A percentile compares a stretch with the other conserved stretches of the same genome.
phyloP scores from a whole-genome alignment of 352 stramenopile genomes.

The Phytophthora cryptogea region DNA sequence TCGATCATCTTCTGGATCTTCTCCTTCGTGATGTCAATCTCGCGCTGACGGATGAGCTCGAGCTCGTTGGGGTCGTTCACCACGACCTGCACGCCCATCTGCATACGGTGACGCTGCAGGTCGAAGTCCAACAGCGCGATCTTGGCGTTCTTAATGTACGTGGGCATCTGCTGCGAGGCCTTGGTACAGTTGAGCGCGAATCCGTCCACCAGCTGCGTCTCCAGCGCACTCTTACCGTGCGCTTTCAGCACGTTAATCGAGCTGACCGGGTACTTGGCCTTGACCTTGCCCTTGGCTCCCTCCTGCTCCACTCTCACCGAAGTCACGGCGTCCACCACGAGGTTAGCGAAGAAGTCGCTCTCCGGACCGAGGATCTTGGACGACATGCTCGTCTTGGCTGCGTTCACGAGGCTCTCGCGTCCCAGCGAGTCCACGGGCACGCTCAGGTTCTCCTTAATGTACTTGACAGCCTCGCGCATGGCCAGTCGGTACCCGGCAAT shows the following conservation, averaged over 20 bases:
- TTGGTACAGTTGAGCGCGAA: slow-evolving; percentile 98
- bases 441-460: slow-evolving; percentile 98
- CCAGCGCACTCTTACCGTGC: slow-evolving; percentile 88
- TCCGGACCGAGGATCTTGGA: slow-evolving; percentile 99
- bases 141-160: slow-evolving; percentile 92
- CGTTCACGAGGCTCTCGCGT: slow-evolving; percentile 96
- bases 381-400: slow-evolving; percentile 98
- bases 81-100: slow-evolving; percentile 95
- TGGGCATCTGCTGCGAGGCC: slow-evolving; percentile 98
- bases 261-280: slow-evolving; percentile 95
- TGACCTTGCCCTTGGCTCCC: slow-evolving; percentile 78
- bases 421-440: slow-evolving; percentile 95
- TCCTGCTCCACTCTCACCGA: slow-evolving; percentile 95
- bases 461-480: slow-evolving; percentile 98
- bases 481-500: slow-evolving; percentile 99
- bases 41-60: slow-evolving; percentile 97
- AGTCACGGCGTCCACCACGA: slow-evolving; percentile 98
- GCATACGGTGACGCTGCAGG: slow-evolving; percentile 98
- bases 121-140: slow-evolving; percentile 99
- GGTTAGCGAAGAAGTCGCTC: slow-evolving; percentile 96
- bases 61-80: slow-evolving; percentile 95
- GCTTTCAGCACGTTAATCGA: slow-evolving; percentile 99
- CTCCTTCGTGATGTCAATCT: slow-evolving; percentile 99
- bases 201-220: slow-evolving; percentile 92
- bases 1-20: slow-evolving; percentile 99